These are phyloP conservation scores for Alternaria infectoria DNA, from an alignment of 2,329 filamentous ascomycete genomes.

Conservation along the genomic window DNA sequence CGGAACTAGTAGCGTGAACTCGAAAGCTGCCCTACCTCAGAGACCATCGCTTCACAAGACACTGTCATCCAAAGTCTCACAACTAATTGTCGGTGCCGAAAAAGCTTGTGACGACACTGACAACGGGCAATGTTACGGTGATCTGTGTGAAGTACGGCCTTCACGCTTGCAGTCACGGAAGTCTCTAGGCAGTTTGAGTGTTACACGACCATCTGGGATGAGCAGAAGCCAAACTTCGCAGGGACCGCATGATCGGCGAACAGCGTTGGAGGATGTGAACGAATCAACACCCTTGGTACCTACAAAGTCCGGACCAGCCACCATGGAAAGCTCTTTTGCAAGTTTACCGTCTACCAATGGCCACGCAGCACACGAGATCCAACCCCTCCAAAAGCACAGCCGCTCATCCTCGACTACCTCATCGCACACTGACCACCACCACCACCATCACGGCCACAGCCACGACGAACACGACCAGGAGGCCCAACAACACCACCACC, in stretches of 20 bases:
- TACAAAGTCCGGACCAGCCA: conserved; percentile 32
- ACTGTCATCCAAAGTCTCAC: conserved; percentile 54
- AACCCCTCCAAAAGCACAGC: conserved; percentile 17
- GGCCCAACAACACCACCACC: conserved; percentile 77
- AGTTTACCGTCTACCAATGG: conserved; percentile 21
- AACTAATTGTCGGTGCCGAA: conserved; percentile 55
- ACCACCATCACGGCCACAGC: conserved; percentile 1
- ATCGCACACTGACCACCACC: conserved; percentile 14
- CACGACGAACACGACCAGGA: conserved; percentile 14
- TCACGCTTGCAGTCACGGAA: conserved; percentile 28
- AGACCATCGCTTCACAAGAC: conserved; percentile 52
- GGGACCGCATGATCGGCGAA: conserved; percentile 35
- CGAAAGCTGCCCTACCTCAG: conserved; percentile 10
- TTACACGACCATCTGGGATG: conserved; percentile 24
- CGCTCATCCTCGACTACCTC: conserved; percentile 19
- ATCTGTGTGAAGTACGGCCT: conserved; percentile 53
- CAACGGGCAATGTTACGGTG: conserved; percentile 66
- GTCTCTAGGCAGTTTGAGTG: conserved; percentile 23
- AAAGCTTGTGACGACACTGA: conserved; percentile 62
- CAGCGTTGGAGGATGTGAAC: conserved; percentile 38
- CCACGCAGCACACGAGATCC: conserved; percentile 4
- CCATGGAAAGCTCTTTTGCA: conserved; percentile 29
- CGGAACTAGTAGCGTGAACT: conserved; percentile 22
- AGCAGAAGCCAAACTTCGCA: conserved; percentile 32
- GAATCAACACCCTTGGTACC: conserved; percentile 31